A percentile compares a stretch with the other conserved stretches of the same genome.
Evolutionary conservation across 305 asterid genomes (phyloP).

Genomic region (Fraxinus baroniana): DNA sequence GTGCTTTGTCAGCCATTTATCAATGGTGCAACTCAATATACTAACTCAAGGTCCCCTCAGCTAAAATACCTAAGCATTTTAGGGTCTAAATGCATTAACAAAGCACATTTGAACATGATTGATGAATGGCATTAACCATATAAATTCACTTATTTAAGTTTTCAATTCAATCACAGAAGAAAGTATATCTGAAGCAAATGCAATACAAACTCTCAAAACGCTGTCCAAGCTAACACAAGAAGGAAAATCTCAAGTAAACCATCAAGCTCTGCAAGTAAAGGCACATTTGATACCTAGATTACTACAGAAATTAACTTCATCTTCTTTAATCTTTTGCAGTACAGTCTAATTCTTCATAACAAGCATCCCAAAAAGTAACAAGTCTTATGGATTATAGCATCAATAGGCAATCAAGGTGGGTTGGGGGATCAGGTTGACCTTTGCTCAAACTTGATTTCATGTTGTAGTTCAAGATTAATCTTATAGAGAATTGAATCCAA

Average conservation of each 20-base stretch:
- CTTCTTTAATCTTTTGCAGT: neutral
- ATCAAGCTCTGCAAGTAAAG: neutral
- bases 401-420: neutral
- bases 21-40: neutral
- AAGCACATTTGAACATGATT: neutral
- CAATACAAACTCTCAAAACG: neutral
- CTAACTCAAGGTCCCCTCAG: neutral
- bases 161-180: neutral
- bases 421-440: neutral
- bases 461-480: neutral
- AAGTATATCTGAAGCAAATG: neutral
- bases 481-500: neutral
- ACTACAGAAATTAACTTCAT: neutral
- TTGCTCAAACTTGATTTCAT: neutral
- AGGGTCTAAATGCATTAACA: neutral
- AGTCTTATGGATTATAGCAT: neutral
- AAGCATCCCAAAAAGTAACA: neutral
- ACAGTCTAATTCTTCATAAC: neutral
- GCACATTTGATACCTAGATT: neutral
- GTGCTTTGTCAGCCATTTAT: neutral
- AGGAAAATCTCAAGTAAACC: neutral
- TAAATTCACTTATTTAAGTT: neutral
- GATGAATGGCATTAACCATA: neutral
- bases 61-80: neutral
- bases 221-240: neutral